Conservation (phyloP, 2,329 filamentous ascomycete genomes). For the Pleomassaria siparia region DNA sequence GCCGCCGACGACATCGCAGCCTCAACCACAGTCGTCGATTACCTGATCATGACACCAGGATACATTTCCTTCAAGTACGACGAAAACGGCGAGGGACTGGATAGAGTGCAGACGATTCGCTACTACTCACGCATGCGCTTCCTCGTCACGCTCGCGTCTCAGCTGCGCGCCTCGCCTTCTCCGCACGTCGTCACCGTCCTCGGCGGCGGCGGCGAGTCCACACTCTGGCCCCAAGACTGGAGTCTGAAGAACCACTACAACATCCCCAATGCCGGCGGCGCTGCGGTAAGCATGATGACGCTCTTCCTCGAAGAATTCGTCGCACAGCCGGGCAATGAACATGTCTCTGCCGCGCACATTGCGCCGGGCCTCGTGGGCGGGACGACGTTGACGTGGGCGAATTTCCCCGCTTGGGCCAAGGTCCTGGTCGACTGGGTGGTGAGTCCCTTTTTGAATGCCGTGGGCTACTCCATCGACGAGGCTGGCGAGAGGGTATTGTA, state of each 20-base stretch:
- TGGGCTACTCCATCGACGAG: neutral
- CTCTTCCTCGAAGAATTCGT: slow-evolving; percentile 13
- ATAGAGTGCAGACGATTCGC: slow-evolving; percentile 53
- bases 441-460: neutral
- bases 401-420: slow-evolving; percentile 2
- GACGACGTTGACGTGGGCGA: slow-evolving; percentile 9
- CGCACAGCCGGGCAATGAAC: slow-evolving; percentile 9
- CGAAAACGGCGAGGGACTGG: slow-evolving; percentile 61
- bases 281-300: slow-evolving; percentile 9
- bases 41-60: slow-evolving; percentile 13
- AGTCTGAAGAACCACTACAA: slow-evolving; percentile 44
- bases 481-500: slow-evolving; percentile 1
- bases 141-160: slow-evolving; percentile 58
- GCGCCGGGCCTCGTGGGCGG: slow-evolving; percentile 11
- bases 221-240: slow-evolving; percentile 51
- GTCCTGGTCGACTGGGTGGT: neutral
- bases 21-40: slow-evolving; percentile 6
- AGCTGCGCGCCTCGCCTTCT: slow-evolving; percentile 49
- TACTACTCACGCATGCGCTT: slow-evolving; percentile 63
- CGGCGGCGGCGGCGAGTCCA: slow-evolving; percentile 55
- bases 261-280: slow-evolving; percentile 24
- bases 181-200: slow-evolving; percentile 60
- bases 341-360: slow-evolving; percentile 9
- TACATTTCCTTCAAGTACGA: slow-evolving; percentile 6
- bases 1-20: slow-evolving; percentile 12